Percentiles rank a stretch among this genome's conserved stretches.
These are phyloP conservation scores for Harrya chromipes DNA, from an alignment of 768 basidiomycete genomes.

Conservation along the genomic window DNA sequence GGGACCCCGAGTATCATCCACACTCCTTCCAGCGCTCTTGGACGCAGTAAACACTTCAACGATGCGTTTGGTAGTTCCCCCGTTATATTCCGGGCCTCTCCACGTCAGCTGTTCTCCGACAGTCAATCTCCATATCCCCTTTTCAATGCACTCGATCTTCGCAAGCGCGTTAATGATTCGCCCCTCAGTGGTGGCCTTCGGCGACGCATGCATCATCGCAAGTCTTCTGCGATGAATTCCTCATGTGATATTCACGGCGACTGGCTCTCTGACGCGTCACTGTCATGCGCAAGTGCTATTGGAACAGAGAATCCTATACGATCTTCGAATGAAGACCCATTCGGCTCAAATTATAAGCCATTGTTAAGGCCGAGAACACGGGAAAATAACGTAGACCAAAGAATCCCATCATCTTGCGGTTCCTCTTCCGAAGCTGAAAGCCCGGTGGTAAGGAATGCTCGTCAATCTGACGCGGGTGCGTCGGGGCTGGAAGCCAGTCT, in stretches of 20 bases:
- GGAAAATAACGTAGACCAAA: slow-evolving; percentile 9
- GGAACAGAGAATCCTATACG: slow-evolving; percentile 24
- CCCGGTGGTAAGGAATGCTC: slow-evolving; percentile 42
- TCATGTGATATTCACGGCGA: slow-evolving; percentile 23
- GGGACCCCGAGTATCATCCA: slow-evolving; percentile 30
- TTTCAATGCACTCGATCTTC: slow-evolving; percentile 31
- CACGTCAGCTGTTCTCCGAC: slow-evolving; percentile 39
- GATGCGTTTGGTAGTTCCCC: slow-evolving; percentile 34
- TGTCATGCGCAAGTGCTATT: slow-evolving; percentile 23
- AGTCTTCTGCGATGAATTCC: slow-evolving; percentile 27
- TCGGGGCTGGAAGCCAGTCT: slow-evolving; percentile 33
- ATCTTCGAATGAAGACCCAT: slow-evolving; percentile 42
- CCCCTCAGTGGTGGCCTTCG: slow-evolving; percentile 37
- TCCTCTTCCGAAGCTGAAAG: slow-evolving; percentile 43
- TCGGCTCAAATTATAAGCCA: slow-evolving; percentile 43
- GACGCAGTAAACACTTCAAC: slow-evolving; percentile 26
- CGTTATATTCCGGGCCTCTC: slow-evolving; percentile 41
- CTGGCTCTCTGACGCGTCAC: slow-evolving; percentile 32
- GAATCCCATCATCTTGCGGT: slow-evolving; percentile 13
- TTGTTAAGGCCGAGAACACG: slow-evolving; percentile 16
- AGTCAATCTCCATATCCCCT: slow-evolving; percentile 32
- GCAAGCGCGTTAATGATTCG: slow-evolving; percentile 43
- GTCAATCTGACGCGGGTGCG: slow-evolving; percentile 18
- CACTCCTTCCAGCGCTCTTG: slow-evolving; percentile 27
- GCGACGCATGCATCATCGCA: slow-evolving; percentile 31